Evolutionary conservation across 2,329 filamentous ascomycete species (phyloP).

Genomic region (Beauveria sp.): DNA sequence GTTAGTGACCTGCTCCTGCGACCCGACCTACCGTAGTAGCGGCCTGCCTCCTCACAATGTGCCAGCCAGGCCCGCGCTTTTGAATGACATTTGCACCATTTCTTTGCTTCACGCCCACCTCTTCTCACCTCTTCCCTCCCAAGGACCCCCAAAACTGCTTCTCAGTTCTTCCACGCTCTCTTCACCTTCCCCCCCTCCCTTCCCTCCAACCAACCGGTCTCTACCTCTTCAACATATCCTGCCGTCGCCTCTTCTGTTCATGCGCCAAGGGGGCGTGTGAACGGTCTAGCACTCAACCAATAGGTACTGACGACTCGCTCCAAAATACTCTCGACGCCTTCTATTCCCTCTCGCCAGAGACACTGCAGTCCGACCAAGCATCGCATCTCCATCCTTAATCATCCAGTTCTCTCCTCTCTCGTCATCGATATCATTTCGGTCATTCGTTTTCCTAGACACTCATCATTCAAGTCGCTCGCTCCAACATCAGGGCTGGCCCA

Average conservation of each 20-base stretch:
- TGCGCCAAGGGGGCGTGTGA: slow-evolving; percentile 8
- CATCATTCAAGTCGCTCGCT: background rate
- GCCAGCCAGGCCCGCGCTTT: background rate
- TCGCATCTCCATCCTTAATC: background rate
- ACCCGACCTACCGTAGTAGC: background rate
- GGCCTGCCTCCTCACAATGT: background rate
- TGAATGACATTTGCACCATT: background rate
- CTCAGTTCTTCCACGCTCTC: background rate
- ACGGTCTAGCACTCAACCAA: background rate
- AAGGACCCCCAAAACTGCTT: background rate
- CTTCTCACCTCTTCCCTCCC: background rate
- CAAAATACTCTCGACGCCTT: background rate
- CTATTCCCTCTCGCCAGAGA: background rate
- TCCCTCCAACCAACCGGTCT: background rate
- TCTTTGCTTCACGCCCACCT: slow-evolving; percentile 6
- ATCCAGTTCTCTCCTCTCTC: background rate
- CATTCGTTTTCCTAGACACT: background rate
- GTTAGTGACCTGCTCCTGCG: background rate
- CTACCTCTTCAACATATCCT: background rate
- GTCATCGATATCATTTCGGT: background rate
- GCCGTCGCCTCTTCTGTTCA: slow-evolving; percentile 6
- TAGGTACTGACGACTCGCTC: background rate
- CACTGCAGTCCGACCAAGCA: background rate
- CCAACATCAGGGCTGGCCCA: background rate
- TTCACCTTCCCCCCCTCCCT: background rate